phyloP scores from a whole-genome alignment of 225 moss, liverwort and hornwort genomes.

The Neckera pumila region DNA sequence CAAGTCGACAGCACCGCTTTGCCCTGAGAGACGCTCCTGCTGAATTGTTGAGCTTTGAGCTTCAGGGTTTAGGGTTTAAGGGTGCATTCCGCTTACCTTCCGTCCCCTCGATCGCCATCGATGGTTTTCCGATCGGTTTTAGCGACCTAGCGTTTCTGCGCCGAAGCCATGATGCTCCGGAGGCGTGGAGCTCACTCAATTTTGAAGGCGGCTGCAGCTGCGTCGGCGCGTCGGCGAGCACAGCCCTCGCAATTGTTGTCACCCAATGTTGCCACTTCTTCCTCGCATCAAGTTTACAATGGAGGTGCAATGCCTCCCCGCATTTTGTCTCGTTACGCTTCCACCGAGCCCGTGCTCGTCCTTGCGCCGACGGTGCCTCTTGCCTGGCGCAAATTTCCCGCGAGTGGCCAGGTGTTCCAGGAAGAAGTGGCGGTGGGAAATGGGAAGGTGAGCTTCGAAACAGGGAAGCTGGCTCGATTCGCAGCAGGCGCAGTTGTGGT shows the following conservation, averaged over 20 bases:
- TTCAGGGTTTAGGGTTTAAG: background rate
- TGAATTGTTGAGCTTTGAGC: background rate
- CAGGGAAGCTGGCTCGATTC: conserved; percentile 89
- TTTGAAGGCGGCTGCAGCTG: conserved; percentile 4
- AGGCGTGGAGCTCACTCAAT: conserved; percentile 13
- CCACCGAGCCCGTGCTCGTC: conserved; percentile 5
- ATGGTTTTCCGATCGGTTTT: background rate
- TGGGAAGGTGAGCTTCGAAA: conserved; percentile 62
- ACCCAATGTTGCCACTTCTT: background rate
- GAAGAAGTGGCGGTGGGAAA: conserved; percentile 52
- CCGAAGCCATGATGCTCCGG: conserved; percentile 16
- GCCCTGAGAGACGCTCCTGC: background rate
- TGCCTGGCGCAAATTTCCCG: conserved; percentile 77
- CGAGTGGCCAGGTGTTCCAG: conserved; percentile 56
- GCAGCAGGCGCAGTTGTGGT: conserved; percentile 88
- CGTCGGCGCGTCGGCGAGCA: background rate
- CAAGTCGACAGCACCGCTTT: background rate
- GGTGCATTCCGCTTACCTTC: background rate
- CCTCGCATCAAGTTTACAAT: background rate
- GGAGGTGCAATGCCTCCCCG: background rate
- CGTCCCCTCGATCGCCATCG: background rate
- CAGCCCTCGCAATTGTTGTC: background rate
- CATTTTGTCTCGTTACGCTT: background rate
- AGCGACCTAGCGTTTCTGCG: background rate
- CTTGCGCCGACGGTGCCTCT: conserved; percentile 32